Base-by-base conservation (phyloP, 805 yeast genomes). In the Lipomyces orientalis region DNA sequence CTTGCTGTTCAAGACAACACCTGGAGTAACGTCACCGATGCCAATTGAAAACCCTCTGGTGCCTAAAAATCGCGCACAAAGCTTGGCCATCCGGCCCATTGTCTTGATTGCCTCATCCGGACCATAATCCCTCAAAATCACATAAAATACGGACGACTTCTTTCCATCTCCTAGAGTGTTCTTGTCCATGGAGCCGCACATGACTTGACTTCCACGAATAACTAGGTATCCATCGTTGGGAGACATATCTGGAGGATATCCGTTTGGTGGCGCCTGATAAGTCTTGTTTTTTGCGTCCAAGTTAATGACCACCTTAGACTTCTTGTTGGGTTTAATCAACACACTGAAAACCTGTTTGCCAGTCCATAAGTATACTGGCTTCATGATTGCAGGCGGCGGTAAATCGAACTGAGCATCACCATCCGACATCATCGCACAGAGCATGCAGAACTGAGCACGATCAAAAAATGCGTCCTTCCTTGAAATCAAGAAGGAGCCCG, bases 51-150 rank as follows among this genome's bases (percentile, higher is more conserved):
- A 95, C 0, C 99, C 99, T 65, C 98, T 84, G 76, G 93, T 91
- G 68, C 98, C 99, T 76, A 95, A 82, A 78, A 81, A 95, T 75
- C 99, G 84, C 0, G 99, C 98, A 84, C 98, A 93, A 74, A 96
- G 81, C 80, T 96, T 96, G n/a, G 99, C 97, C 98, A 95, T 93
- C 77, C 99, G 84, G 79, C 96, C 94, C 99, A 95, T 95, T 5
- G 98, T 97, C 33, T 81, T 82, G 2, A 97, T 97, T 0, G 99
- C 98, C 74, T 90, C 97, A 72, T 88, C 90, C 5, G 99, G 90
- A n/a, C 99, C 99, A 78, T 89, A 93, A 77, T 95, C 99, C 80
- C 99, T 85, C 68, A 95, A 81, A 71, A 95, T 95, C 0, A 98
- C 92, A 77, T 96, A 95, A 76, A 95, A 95, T 0, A 95, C 97